A percentile compares a stretch with the other conserved stretches of the same genome.
phyloP scores from a whole-genome alignment of 2,329 filamentous ascomycete genomes.

The Acephala macrosclerotiorum region DNA sequence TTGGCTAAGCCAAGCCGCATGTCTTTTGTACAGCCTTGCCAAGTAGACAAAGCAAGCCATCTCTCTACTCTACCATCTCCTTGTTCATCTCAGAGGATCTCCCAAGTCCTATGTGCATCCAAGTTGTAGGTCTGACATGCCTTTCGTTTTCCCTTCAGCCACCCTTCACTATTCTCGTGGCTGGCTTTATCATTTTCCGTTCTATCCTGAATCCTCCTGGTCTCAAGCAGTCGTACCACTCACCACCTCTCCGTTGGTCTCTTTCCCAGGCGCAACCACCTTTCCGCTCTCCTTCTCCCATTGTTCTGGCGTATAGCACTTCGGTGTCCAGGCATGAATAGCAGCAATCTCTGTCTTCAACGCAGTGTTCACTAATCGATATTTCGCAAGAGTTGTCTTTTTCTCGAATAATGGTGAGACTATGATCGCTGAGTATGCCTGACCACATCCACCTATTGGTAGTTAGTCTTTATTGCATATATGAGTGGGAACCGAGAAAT shows the following conservation, averaged over 20 bases:
- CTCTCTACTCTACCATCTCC: background rate
- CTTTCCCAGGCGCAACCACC: slow-evolving; percentile 41
- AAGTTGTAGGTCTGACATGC: background rate
- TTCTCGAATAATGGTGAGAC: slow-evolving; percentile 66
- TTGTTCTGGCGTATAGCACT: slow-evolving; percentile 77
- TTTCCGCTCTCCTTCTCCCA: slow-evolving; percentile 63
- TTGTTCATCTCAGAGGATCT: background rate
- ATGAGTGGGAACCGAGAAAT: slow-evolving; percentile 12
- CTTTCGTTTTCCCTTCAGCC: background rate
- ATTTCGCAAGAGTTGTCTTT: slow-evolving; percentile 69
- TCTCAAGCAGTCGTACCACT: slow-evolving; percentile 42
- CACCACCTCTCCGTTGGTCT: slow-evolving; percentile 43
- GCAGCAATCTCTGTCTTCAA: slow-evolving; percentile 76
- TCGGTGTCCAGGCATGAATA: slow-evolving; percentile 80
- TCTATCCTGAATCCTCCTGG: background rate
- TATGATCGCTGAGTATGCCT: slow-evolving; percentile 74
- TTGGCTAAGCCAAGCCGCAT: slow-evolving; percentile 6
- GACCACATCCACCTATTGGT: slow-evolving; percentile 70
- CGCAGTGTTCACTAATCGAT: slow-evolving; percentile 71
- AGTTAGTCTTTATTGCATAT: background rate
- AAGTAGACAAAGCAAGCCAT: background rate
- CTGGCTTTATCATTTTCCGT: slow-evolving; percentile 10
- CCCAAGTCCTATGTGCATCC: background rate
- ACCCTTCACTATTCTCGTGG: background rate
- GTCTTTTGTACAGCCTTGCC: slow-evolving; percentile 7